These are phyloP conservation scores for Phytopythium oedochilum DNA, from an alignment of 352 stramenopile species.

Conservation along the genomic window DNA sequence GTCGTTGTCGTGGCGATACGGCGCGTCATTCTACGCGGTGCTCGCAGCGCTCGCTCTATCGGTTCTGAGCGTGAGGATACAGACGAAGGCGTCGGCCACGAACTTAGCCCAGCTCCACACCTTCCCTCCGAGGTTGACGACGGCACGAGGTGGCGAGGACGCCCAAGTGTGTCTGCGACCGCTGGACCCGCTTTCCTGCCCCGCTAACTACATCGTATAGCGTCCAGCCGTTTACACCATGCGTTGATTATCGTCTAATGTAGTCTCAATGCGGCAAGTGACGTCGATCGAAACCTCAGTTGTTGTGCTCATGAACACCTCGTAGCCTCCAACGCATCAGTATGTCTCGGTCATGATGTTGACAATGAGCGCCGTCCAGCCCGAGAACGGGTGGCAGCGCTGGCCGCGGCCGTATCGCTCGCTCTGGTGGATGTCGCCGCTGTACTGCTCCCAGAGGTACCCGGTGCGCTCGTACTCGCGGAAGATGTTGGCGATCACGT, in stretches of 20 bases:
- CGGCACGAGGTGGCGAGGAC: conserved; percentile 8
- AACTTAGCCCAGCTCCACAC: conserved; percentile 20
- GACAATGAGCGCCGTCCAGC: conserved; percentile 91
- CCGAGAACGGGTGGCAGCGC: conserved; percentile 90
- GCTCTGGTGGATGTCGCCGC: conserved; percentile 46
- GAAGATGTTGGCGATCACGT: conserved; percentile 63
- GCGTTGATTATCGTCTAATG: conserved; percentile 5
- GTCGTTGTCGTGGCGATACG: conserved; percentile 29
- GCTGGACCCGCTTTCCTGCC: conserved; percentile 42
- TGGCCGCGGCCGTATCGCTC: conserved; percentile 73
- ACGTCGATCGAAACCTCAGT: neutral
- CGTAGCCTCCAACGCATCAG: conserved; percentile 17
- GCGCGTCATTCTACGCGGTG: conserved; percentile 33
- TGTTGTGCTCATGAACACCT: neutral
- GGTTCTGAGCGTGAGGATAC: conserved; percentile 19
- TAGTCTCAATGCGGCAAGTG: too few relatives aligned
- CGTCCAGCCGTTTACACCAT: neutral
- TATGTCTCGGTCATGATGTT: conserved; percentile 93
- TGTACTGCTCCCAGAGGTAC: conserved; percentile 95
- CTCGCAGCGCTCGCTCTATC: conserved; percentile 22
- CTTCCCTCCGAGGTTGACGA: conserved; percentile 10
- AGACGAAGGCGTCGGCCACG: neutral
- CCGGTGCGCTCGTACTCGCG: conserved; percentile 84
- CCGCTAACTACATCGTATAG: conserved; percentile 51
- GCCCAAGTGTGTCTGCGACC: conserved; percentile 14